Evolutionary conservation across 768 basidiomycete species (phyloP).

Genomic region (Xerocomellus dryophilus): DNA sequence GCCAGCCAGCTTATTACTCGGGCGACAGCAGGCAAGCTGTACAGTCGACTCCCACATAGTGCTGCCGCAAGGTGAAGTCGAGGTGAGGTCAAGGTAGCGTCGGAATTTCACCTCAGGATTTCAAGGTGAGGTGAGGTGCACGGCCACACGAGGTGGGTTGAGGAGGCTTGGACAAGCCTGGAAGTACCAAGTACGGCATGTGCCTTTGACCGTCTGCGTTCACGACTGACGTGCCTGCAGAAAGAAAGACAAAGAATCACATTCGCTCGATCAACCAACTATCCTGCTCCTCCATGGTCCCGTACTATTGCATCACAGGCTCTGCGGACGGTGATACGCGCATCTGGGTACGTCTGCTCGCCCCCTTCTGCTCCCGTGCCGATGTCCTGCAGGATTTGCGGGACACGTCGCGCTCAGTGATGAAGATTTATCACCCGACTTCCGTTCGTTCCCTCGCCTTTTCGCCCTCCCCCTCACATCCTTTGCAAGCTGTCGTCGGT

Average conservation of each 20-base stretch:
- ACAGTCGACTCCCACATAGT: too few species aligned
- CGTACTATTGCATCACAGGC: constrained; percentile 73
- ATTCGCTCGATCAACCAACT: constrained; percentile 69
- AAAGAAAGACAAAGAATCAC: constrained; percentile 65
- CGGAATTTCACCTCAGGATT: too few species aligned
- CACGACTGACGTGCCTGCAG: constrained; percentile 37
- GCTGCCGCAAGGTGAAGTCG: too few species aligned
- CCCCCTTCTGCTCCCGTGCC: not conserved
- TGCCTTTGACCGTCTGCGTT: constrained; percentile 8
- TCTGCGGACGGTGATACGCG: constrained; percentile 79
- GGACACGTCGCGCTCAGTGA: constrained; percentile 62
- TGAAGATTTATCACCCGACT: constrained; percentile 68
- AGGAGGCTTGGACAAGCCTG: constrained; percentile 51
- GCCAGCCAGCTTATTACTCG: too few species aligned
- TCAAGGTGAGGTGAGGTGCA: too few species aligned
- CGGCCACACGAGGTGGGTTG: too few species aligned
- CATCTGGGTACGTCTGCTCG: constrained; percentile 58
- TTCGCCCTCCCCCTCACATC: constrained; percentile 61
- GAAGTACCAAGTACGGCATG: constrained; percentile 71
- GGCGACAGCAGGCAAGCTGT: too few species aligned
- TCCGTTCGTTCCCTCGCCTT: constrained; percentile 68
- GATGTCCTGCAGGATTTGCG: constrained; percentile 58
- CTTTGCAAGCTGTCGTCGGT: constrained; percentile 66
- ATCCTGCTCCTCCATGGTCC: constrained; percentile 63
- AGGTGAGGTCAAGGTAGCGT: too few species aligned